phyloP scores from a whole-genome alignment of 2,329 filamentous ascomycete genomes.

The Exophiala sp. region DNA sequence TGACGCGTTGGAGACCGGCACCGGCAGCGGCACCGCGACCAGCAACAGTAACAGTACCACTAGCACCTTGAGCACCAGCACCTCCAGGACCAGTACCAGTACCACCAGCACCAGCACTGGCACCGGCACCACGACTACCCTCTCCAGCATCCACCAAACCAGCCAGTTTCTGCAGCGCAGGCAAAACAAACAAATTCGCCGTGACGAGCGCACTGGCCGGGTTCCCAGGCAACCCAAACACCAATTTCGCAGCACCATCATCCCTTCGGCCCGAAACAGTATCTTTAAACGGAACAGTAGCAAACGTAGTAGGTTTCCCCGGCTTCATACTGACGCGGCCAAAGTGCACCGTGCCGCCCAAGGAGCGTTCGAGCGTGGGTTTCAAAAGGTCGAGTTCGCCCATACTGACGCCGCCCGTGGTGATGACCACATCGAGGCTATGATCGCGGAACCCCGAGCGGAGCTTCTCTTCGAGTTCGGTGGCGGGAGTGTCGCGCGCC shows the following conservation, averaged over 20 bases:
- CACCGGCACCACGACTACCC: constrained; percentile 35
- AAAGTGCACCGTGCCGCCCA: constrained; percentile 92
- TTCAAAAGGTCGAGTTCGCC: constrained; percentile 95
- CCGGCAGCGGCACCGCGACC: constrained; percentile 35
- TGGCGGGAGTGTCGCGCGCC: constrained; percentile 52
- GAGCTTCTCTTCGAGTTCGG: constrained; percentile 68
- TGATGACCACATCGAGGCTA: constrained; percentile 73
- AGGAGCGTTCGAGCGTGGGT: constrained; percentile 81
- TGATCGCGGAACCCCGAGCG: constrained; percentile 60
- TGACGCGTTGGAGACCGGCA: constrained; percentile 64
- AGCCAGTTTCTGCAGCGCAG: constrained; percentile 69
- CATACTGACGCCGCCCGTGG: constrained; percentile 94
- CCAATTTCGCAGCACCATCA: constrained; percentile 48
- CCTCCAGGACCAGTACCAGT: no score
- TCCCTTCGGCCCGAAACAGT: constrained; percentile 7
- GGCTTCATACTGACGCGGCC: constrained; percentile 97
- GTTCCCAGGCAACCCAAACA: constrained; percentile 91
- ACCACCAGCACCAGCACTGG: constrained; percentile 48
- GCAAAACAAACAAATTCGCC: constrained; percentile 88
- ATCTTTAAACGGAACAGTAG: constrained; percentile 65
- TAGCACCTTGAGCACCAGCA: no score
- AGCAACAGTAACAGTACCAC: no score
- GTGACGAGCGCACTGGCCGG: constrained; percentile 90
- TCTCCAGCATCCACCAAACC: no score
- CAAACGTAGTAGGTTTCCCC: constrained; percentile 95